Conservation (phyloP, 495 filamentous ascomycete genomes). For the Podospora didyma region DNA sequence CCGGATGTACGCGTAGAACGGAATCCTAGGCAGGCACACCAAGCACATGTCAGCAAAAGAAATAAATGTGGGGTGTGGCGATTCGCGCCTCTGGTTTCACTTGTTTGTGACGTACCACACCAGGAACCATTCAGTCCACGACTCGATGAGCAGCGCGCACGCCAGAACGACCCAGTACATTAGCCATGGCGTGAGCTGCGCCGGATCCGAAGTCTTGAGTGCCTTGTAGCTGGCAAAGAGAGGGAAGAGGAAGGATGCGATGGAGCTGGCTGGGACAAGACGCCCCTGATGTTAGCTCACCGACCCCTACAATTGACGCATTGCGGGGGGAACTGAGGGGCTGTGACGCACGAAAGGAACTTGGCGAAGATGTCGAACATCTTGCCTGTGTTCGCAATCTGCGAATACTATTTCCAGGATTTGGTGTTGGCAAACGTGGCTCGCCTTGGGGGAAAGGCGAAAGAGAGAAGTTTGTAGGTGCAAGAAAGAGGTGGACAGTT, state of each 20-base stretch:
- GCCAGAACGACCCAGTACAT: slow-evolving; percentile 98
- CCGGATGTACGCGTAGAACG: slow-evolving; percentile 92
- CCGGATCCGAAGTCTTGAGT: slow-evolving; percentile 85
- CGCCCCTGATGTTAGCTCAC: not conserved
- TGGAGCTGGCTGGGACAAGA: slow-evolving; percentile 50
- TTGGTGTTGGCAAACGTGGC: not conserved
- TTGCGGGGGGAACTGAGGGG: slow-evolving; percentile 1
- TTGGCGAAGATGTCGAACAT: slow-evolving; percentile 85
- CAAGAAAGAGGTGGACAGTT: not conserved
- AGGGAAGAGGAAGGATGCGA: slow-evolving; percentile 90
- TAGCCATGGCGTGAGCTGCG: slow-evolving; percentile 93
- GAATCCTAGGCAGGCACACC: slow-evolving; percentile 54
- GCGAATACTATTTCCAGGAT: no score
- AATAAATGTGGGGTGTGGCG: no score
- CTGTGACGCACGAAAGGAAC: slow-evolving; percentile 65
- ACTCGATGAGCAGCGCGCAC: slow-evolving; percentile 76
- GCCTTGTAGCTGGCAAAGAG: slow-evolving; percentile 98
- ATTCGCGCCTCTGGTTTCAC: no score
- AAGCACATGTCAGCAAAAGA: not conserved
- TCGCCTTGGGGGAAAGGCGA: not conserved
- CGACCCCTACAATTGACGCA: not conserved
- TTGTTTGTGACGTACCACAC: slow-evolving; percentile 55
- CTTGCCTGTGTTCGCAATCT: not conserved
- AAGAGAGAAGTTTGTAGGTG: not conserved
- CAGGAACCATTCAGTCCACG: slow-evolving; percentile 80